Conservation (phyloP, 768 basidiomycete species). For the Cystofilobasidium ferigula region DNA sequence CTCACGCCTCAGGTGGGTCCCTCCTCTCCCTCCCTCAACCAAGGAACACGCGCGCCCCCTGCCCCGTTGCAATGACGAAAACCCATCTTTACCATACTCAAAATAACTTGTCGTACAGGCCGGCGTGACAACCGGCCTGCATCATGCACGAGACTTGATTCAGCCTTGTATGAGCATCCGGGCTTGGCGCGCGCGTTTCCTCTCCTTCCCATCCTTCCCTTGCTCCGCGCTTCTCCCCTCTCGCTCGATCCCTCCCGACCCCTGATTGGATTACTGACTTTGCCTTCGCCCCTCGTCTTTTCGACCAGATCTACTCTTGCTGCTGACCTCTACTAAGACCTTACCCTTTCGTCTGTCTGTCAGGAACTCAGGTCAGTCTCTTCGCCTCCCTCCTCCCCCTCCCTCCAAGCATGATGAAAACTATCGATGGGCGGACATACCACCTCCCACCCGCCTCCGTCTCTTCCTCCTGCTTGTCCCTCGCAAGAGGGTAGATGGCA, state of each 20-base stretch:
- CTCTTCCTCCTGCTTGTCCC: neutral
- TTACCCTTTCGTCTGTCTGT: neutral
- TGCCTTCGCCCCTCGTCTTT: too few species aligned
- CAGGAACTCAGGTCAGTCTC: too few species aligned
- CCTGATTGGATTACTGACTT: too few species aligned
- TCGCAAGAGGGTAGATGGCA: neutral
- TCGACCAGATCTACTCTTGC: too few species aligned
- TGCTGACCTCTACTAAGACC: neutral
- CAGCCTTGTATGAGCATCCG: neutral
- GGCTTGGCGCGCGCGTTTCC: too few species aligned
- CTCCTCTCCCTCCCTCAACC: too few species aligned
- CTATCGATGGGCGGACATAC: slow-evolving; percentile 4
- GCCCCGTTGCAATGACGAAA: neutral
- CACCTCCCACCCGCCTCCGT: neutral
- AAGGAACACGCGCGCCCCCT: too few species aligned
- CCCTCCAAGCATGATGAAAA: neutral
- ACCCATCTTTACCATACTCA: neutral
- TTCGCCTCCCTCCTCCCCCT: neutral
- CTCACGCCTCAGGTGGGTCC: too few species aligned
- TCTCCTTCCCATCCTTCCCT: neutral
- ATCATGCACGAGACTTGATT: neutral
- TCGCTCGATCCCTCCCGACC: neutral
- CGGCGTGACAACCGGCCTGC: neutral
- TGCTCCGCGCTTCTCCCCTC: neutral
- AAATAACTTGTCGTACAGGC: neutral